Evolutionary conservation across 352 stramenopile genomes (phyloP).

Genomic region (Phytopythium kandeliae): DNA sequence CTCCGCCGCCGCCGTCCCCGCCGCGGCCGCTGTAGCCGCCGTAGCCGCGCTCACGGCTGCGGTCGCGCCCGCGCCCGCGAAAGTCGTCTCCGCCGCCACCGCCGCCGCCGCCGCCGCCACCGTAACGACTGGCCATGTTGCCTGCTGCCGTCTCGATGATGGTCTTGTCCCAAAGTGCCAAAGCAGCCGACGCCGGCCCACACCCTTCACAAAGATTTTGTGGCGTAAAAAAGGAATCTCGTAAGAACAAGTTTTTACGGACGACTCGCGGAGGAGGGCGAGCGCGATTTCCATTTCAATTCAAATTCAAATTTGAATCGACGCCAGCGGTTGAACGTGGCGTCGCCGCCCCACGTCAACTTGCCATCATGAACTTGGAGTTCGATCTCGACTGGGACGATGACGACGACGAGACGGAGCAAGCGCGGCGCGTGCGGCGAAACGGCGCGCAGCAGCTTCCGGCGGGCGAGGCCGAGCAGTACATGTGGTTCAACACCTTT

Average conservation of each 20-base stretch:
- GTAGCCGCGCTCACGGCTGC: slow-evolving; percentile 59
- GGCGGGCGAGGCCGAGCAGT: slow-evolving; percentile 17
- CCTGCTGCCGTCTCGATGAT: not conserved
- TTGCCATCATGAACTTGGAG: slow-evolving; percentile 14
- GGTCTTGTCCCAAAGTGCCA: not conserved
- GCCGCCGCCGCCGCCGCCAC: slow-evolving; percentile 20
- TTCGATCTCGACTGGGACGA: slow-evolving; percentile 29
- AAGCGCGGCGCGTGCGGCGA: slow-evolving; percentile 8
- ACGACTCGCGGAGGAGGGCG: too few relatives aligned
- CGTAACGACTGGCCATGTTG: slow-evolving; percentile 65
- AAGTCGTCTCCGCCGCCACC: too few relatives aligned
- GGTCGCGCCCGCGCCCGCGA: slow-evolving; percentile 55
- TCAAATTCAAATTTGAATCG: slow-evolving; percentile 24
- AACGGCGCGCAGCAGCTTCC: slow-evolving; percentile 8
- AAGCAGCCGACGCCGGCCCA: too few relatives aligned
- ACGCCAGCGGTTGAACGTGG: not conserved
- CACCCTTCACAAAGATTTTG: too few relatives aligned
- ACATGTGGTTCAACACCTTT: slow-evolving; percentile 65
- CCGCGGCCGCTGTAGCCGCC: slow-evolving; percentile 21
- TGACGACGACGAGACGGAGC: slow-evolving; percentile 17
- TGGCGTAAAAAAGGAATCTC: too few relatives aligned
- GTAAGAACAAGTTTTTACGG: too few relatives aligned
- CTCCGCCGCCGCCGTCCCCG: slow-evolving; percentile 26
- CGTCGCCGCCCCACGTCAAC: not conserved
- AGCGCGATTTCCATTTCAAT: not conserved